Conservation (phyloP, 2,329 filamentous ascomycete species). For the Colletotrichum costaricense region DNA sequence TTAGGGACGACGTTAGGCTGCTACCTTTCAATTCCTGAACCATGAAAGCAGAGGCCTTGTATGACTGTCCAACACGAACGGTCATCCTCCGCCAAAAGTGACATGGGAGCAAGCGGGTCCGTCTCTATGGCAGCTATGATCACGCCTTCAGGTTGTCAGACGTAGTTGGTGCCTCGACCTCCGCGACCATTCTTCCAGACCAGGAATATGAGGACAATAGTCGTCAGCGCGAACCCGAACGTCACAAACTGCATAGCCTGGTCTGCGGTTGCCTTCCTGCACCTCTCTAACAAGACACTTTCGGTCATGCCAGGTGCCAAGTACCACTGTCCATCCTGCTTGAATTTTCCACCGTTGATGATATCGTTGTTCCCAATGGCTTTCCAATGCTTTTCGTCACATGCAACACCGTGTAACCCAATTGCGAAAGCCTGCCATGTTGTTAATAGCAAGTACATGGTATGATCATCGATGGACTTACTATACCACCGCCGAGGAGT, state of each 20-base stretch:
- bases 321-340: neutral
- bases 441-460: neutral
- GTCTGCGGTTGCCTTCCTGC: conserved; percentile 22
- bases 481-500: conserved; percentile 31
- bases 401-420: conserved; percentile 16
- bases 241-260: conserved; percentile 34
- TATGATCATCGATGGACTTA: neutral
- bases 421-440: conserved; percentile 17
- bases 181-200: conserved; percentile 23
- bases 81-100: neutral
- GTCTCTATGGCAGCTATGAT: neutral
- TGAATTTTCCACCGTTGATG: conserved; percentile 4
- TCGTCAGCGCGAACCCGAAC: conserved; percentile 9
- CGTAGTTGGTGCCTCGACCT: neutral
- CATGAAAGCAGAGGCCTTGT: neutral
- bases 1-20: too few species aligned
- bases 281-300: neutral
- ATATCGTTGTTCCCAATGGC: neutral
- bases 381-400: neutral
- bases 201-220: conserved; percentile 22
- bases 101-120: neutral
- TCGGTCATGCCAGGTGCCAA: neutral
- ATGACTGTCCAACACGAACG: neutral
- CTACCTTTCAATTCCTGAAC: neutral
- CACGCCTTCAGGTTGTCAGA: neutral